Percentiles rank a stretch among this genome's conserved stretches.
phyloP scores from a whole-genome alignment of 2,329 filamentous ascomycete genomes.

The Macrophomina tecta region DNA sequence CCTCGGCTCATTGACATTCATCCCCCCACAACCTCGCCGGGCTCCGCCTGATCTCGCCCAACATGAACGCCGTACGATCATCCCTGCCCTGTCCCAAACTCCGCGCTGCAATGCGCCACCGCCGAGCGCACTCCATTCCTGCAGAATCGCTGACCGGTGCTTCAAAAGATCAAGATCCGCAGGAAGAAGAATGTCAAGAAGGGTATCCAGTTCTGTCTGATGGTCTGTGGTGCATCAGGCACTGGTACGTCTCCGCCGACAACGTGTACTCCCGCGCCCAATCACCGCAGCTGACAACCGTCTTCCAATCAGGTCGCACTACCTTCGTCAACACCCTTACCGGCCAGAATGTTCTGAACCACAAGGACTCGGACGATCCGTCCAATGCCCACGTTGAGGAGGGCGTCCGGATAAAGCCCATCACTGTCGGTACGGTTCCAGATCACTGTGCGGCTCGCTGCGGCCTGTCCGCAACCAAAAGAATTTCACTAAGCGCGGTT shows the following conservation, averaged over 20 bases:
- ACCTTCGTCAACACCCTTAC: conserved; percentile 99
- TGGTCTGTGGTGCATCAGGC: conserved; percentile 99
- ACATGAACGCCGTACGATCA: conserved; percentile 32
- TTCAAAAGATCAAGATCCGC: conserved; percentile 84
- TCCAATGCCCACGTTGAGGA: conserved; percentile 90
- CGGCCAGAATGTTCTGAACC: conserved; percentile 86
- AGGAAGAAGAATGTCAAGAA: conserved; percentile 99
- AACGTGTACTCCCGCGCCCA: neutral
- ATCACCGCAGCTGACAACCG: conserved; percentile 5
- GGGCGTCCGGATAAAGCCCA: conserved; percentile 96
- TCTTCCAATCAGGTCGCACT: conserved; percentile 73
- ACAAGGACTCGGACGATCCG: conserved; percentile 93
- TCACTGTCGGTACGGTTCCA: conserved; percentile 81
- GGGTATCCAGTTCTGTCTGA: conserved; percentile 99
- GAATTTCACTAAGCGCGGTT: conserved; percentile 33
- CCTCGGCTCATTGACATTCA: conserved; percentile 28
- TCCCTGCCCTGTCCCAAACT: conserved; percentile 22
- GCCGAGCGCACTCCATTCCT: conserved; percentile 16
- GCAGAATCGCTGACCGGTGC: conserved; percentile 33
- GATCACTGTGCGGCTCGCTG: neutral
- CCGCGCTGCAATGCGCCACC: conserved; percentile 33
- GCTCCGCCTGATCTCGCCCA: conserved; percentile 30
- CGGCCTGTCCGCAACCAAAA: conserved; percentile 12
- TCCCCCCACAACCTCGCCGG: conserved; percentile 17
- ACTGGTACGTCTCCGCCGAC: conserved; percentile 71